A percentile compares a stretch with the other conserved stretches of the same genome.
Evolutionary conservation across 352 stramenopile species (phyloP).

Genomic region (Peronospora farinosa): DNA sequence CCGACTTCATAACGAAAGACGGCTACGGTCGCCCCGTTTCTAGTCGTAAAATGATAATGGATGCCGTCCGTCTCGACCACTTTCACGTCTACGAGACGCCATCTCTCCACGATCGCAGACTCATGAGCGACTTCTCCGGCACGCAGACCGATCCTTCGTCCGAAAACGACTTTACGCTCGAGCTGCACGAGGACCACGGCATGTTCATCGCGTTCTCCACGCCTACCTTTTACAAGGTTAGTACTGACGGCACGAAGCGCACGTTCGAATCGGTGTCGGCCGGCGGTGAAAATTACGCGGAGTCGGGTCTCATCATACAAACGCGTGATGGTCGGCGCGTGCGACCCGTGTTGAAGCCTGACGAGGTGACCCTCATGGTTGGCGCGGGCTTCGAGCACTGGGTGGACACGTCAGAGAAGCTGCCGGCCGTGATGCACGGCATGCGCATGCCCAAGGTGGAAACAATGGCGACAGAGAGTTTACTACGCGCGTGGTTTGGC

Average conservation of each 20-base stretch:
- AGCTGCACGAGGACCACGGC: conserved; percentile 55
- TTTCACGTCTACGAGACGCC: conserved; percentile 53
- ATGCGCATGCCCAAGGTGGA: conserved; percentile 46
- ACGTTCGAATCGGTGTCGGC: conserved; percentile 27
- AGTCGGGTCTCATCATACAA: conserved; percentile 53
- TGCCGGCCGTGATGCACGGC: conserved; percentile 52
- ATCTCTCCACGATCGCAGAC: conserved; percentile 17
- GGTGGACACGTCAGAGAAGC: conserved; percentile 36
- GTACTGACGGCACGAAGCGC: conserved; percentile 20
- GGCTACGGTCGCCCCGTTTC: conserved; percentile 31
- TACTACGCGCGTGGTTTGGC: conserved; percentile 49
- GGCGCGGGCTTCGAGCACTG: conserved; percentile 51
- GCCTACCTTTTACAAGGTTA: conserved; percentile 47
- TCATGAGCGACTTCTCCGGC: conserved; percentile 4
- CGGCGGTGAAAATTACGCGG: conserved; percentile 23
- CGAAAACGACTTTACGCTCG: conserved; percentile 37
- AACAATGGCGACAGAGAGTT: conserved; percentile 9
- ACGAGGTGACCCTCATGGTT: conserved; percentile 56
- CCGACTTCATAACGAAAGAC: conserved; percentile 37
- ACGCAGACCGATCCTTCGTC: conserved; percentile 3
- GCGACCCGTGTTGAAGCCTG: conserved; percentile 41
- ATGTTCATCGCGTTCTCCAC: conserved; percentile 40
- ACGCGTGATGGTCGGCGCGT: conserved; percentile 36
- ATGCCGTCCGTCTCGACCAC: conserved; percentile 54
- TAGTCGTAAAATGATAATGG: conserved; percentile 44